These are phyloP conservation scores for Tetrahymena thermophila DNA, from an alignment of 73 alveolate genomes.

Conservation along the genomic window DNA sequence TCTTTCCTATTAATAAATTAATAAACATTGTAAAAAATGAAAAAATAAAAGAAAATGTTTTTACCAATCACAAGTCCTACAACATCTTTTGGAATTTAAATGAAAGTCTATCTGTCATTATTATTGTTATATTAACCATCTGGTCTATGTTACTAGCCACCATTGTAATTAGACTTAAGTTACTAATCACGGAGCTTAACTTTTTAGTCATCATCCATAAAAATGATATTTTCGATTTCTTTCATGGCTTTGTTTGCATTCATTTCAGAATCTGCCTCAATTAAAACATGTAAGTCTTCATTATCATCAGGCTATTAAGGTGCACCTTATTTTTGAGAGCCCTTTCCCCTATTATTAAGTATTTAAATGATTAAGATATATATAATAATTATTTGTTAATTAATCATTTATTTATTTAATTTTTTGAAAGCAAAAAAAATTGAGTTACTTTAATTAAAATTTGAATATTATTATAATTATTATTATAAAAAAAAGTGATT, in stretches of 20 bases:
- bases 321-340: slow-evolving; percentile 91
- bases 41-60: slow-evolving; percentile 72
- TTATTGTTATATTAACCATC: slow-evolving; percentile 33
- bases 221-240: slow-evolving; percentile 77
- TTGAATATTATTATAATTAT: no score
- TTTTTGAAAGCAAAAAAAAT: no score
- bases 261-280: slow-evolving; percentile 88
- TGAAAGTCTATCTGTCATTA: slow-evolving; percentile 26
- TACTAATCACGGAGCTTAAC: slow-evolving; percentile 12
- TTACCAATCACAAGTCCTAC: slow-evolving; percentile 89
- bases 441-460: no score
- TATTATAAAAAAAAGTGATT: not conserved
- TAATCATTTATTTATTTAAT: no score
- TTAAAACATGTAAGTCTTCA: slow-evolving; percentile 92
- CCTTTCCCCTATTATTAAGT: slow-evolving; percentile 70
- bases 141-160: slow-evolving; percentile 51
- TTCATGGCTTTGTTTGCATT: slow-evolving; percentile 78
- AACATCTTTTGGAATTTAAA: slow-evolving; percentile 56
- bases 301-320: slow-evolving; percentile 95
- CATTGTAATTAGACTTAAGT: slow-evolving; percentile 36
- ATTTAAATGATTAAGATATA: no score
- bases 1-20: slow-evolving; percentile 87
- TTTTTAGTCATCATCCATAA: slow-evolving; percentile 84
- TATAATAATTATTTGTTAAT: no score
- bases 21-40: slow-evolving; percentile 88